Percentiles rank a stretch among this genome's conserved stretches.
Evolutionary conservation across 2,329 filamentous ascomycete species (phyloP).

Genomic region (Epichloe sp.): DNA sequence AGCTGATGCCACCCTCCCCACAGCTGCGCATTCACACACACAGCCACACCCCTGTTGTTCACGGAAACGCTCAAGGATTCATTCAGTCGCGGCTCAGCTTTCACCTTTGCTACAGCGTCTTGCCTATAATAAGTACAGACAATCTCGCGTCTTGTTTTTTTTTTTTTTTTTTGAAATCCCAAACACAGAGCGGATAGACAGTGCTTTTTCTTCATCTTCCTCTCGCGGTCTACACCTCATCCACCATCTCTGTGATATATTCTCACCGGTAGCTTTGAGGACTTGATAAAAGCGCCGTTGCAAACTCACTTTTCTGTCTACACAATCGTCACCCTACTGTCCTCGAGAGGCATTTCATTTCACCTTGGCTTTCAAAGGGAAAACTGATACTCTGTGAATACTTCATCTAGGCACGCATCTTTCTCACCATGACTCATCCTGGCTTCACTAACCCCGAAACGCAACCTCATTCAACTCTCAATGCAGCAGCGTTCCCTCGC

Average conservation of each 20-base stretch:
- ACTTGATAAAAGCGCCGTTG: not conserved
- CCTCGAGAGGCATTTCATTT: too few relatives aligned
- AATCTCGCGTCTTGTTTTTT: not conserved
- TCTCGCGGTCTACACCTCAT: too few relatives aligned
- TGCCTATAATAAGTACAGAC: not conserved
- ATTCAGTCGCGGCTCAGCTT: not conserved
- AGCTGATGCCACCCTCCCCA: not conserved
- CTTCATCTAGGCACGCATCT: not conserved
- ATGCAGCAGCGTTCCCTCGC: constrained; percentile 9
- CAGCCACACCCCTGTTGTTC: not conserved
- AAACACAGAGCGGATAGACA: too few relatives aligned
- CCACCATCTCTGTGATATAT: not conserved
- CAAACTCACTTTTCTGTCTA: not conserved
- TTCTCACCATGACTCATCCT: not conserved
- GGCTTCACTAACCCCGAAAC: not conserved
- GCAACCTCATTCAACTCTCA: not conserved
- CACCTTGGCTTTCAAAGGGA: not conserved
- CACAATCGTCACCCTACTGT: too few relatives aligned
- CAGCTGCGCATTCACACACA: not conserved
- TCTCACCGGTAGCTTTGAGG: not conserved
- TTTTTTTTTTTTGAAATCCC: not conserved
- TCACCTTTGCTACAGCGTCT: not conserved
- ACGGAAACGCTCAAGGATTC: not conserved
- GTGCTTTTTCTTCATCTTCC: not conserved
- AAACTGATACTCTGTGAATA: not conserved